phyloP scores from a whole-genome alignment of 2,329 filamentous ascomycete genomes.

The Colletotrichum costaricense region DNA sequence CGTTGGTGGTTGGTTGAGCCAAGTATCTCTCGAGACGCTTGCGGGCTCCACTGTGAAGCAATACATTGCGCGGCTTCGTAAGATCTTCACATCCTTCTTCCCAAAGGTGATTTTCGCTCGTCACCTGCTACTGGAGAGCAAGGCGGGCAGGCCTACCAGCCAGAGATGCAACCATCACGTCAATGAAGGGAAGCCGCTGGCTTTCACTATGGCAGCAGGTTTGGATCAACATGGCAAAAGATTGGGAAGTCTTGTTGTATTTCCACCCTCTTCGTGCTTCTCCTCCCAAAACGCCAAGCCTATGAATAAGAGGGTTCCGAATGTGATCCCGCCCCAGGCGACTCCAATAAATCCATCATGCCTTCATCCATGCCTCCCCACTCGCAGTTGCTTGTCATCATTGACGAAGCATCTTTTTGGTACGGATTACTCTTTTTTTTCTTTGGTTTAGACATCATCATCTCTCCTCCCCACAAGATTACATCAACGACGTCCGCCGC shows the following conservation, averaged over 20 bases:
- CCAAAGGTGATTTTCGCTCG: background rate
- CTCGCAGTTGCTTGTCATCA: background rate
- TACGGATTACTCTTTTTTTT: background rate
- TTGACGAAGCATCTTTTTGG: background rate
- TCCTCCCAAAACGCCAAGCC: conserved; percentile 12
- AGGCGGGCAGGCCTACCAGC: background rate
- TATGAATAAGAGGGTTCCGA: conserved; percentile 17
- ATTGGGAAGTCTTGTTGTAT: background rate
- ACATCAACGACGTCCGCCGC: conserved; percentile 30
- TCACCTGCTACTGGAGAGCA: background rate
- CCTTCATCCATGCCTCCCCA: conserved; percentile 8
- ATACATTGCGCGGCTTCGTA: background rate
- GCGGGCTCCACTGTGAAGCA: background rate
- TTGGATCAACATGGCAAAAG: background rate
- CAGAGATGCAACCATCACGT: no score
- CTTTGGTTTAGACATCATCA: background rate
- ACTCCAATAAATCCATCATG: conserved; percentile 5
- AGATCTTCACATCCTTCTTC: background rate
- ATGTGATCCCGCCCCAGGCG: conserved; percentile 11
- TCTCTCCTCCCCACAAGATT: background rate
- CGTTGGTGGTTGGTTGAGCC: no score
- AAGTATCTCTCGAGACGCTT: background rate
- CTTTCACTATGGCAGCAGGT: no score
- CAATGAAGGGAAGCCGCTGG: background rate
- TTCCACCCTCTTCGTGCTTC: background rate